Base-by-base conservation (phyloP, 2,329 filamentous ascomycete species). In the Colletotrichum magnum region DNA sequence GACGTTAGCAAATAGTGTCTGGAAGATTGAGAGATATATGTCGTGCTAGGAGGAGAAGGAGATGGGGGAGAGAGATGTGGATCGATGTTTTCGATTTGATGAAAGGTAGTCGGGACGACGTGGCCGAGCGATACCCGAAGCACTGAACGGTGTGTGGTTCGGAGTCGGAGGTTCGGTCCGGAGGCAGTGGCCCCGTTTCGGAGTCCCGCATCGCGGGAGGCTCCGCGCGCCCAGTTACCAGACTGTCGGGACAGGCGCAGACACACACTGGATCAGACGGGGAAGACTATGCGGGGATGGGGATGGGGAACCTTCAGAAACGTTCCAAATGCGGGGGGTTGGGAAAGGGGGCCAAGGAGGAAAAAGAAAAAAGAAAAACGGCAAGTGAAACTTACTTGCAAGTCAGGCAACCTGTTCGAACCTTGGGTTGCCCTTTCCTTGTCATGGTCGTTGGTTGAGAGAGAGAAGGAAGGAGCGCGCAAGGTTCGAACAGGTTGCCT, bases 361-460 rank as follows among this genome's bases (percentile, higher is more conserved):
- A 18, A 39, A n/a, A 43, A 47, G 28, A 50, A 54, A 32, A n/a
- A n/a, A 24, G 15, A 45, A 9, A 21, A 36, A 24, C 12, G 15
- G 36, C 6, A n/a, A 7, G 6, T 15, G 32, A 28, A 54, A 66
- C 85, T 71, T 73, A 87, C 85, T 87, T 87, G 84, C 86, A 88
- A 53, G 86, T 88, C 57, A 86, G 78, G 75, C 86, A 88, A 10
- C 86, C 86, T 5, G 83, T 85, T 58, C 82, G 78, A 52, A 85
- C 83, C 72, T 85, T 85, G 28, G 68, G 68, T 18, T 68, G 63
- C 26, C 68, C 68, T 36, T 70, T 70, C 50, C 68, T 59, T 41
- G 68, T 60, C 68, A 66, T 69, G 60, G 45, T 65, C 21, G 59
- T 21, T 36, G 13, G 41, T 45, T 45, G 36, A 16, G n/a, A 28